phyloP scores from a whole-genome alignment of 1,284 basidiomycete species.

The Puccinia hordei region DNA sequence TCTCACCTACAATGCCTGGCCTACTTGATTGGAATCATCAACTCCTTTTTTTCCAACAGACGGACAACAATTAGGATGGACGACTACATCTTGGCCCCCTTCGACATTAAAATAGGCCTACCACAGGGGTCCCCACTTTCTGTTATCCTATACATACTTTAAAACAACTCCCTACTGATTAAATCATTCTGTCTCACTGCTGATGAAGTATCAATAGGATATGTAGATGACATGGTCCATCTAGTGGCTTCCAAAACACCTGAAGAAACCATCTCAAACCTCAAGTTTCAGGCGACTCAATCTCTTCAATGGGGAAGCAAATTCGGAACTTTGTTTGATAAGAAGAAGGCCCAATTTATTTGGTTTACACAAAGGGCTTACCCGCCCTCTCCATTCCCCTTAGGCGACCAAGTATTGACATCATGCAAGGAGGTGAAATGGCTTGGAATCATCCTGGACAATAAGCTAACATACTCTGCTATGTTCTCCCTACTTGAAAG shows the following conservation, averaged over 20 bases:
- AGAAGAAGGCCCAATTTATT: neutral
- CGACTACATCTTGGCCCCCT: neutral
- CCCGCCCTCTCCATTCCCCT: neutral
- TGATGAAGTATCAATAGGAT: neutral
- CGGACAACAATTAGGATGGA: neutral
- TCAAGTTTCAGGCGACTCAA: neutral
- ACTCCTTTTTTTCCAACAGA: neutral
- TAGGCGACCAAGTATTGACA: neutral
- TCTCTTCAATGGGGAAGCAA: neutral
- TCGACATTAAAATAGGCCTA: neutral
- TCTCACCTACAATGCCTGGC: neutral
- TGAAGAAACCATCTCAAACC: too few relatives aligned
- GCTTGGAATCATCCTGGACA: neutral
- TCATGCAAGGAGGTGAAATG: neutral
- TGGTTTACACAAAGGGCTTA: neutral
- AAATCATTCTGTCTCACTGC: too few relatives aligned
- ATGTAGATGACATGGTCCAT: conserved; percentile 16
- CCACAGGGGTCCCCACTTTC: conserved; percentile 20
- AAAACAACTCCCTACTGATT: neutral
- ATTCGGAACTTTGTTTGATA: conserved; percentile 21
- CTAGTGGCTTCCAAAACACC: neutral
- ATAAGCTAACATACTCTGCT: too few relatives aligned
- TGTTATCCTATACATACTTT: conserved; percentile 9
- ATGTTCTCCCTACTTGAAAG: neutral
- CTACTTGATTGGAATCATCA: neutral